phyloP scores from a whole-genome alignment of 352 stramenopile species.

The Globisporangium cederbergense region DNA sequence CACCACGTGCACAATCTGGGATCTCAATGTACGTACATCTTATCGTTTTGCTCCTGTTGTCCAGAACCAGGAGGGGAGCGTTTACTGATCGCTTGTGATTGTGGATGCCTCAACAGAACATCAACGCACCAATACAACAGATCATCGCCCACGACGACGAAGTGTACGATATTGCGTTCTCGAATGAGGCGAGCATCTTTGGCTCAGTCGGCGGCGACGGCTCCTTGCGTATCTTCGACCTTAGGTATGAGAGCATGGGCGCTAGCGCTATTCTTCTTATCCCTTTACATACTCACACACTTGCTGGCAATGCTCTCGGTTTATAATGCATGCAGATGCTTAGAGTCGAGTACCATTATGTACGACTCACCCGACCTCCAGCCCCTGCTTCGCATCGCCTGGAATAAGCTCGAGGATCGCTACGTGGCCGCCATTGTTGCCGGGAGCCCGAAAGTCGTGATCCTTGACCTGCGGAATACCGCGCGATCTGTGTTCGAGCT shows the following conservation, averaged over 20 bases:
- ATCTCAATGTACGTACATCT: conserved; percentile 85
- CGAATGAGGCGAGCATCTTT: conserved; percentile 93
- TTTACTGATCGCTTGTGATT: not conserved
- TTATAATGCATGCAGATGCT: conserved; percentile 25
- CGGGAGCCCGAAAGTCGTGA: conserved; percentile 89
- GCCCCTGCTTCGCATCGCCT: conserved; percentile 93
- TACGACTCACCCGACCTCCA: conserved; percentile 91
- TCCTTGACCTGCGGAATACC: conserved; percentile 96
- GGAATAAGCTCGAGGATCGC: conserved; percentile 97
- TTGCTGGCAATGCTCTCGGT: not conserved
- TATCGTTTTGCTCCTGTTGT: not conserved
- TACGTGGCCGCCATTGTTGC: conserved; percentile 95
- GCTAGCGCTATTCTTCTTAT: not conserved
- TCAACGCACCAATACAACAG: conserved; percentile 84
- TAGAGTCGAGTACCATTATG: conserved; percentile 95
- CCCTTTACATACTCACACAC: not conserved
- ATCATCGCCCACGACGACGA: conserved; percentile 98
- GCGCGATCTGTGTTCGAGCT: conserved; percentile 90
- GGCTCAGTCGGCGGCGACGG: conserved; percentile 96
- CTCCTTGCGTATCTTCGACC: conserved; percentile 96
- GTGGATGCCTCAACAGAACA: conserved; percentile 30
- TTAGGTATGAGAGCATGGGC: conserved; percentile 60
- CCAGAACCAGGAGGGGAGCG: not conserved
- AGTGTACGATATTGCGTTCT: conserved; percentile 98
- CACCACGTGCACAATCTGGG: conserved; percentile 99